phyloP scores from a whole-genome alignment of 331 rosid species.

The Prunus yedoensis region DNA sequence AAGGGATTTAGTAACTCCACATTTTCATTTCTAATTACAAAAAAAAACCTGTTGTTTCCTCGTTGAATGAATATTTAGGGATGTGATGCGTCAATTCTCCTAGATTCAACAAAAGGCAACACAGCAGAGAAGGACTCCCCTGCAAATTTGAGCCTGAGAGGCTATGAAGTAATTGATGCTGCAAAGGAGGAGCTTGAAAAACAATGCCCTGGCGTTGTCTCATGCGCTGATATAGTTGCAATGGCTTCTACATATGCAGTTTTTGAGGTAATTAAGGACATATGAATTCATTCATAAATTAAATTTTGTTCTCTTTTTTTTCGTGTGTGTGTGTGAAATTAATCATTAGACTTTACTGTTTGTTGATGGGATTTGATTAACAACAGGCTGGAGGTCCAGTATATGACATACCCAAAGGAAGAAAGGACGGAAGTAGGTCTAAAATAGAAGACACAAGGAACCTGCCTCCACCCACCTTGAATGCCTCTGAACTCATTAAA shows the following conservation, averaged over 20 bases:
- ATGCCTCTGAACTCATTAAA: conserved; percentile 66
- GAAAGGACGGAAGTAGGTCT: conserved; percentile 82
- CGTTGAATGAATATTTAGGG: conserved; percentile 40
- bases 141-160: conserved; percentile 77
- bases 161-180: conserved; percentile 68
- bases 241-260: conserved; percentile 82
- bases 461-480: conserved; percentile 59
- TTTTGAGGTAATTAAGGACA: conserved; percentile 40
- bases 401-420: conserved; percentile 67
- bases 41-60: no score
- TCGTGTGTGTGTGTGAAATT: no score
- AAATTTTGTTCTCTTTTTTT: not conserved
- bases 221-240: conserved; percentile 81
- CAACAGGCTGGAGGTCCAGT: conserved; percentile 80
- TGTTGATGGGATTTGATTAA: not conserved
- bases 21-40: not conserved
- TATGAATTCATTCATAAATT: not conserved
- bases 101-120: conserved; percentile 69
- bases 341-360: not conserved
- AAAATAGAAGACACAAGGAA: conserved; percentile 68
- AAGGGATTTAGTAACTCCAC: not conserved
- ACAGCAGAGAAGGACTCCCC: conserved; percentile 90
- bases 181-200: conserved; percentile 62
- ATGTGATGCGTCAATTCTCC: conserved; percentile 74
- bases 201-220: conserved; percentile 77